Percentiles rank a stretch among this genome's conserved stretches.
Evolutionary conservation across 805 yeast genomes (phyloP).

Genomic region (Yamadazyma philogaea): DNA sequence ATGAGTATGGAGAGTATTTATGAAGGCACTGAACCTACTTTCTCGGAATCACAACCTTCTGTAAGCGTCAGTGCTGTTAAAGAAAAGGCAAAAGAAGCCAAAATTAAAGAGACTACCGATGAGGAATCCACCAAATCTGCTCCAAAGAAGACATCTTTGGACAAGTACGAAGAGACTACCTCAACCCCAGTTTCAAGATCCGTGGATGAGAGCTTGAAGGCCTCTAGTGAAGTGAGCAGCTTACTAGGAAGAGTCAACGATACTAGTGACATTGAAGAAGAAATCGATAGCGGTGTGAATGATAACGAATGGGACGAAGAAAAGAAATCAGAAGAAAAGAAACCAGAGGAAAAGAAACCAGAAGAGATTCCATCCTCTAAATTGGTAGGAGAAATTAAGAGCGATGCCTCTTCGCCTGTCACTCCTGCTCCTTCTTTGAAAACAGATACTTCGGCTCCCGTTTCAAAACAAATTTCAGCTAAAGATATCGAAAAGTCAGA

Average conservation of each 20-base stretch:
- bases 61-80: slow-evolving; percentile 25
- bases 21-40: slow-evolving; percentile 65
- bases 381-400: slow-evolving; percentile 11
- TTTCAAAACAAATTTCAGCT: slow-evolving; percentile 1
- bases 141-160: slow-evolving; percentile 11
- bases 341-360: no score
- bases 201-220: slow-evolving; percentile 39
- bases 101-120: slow-evolving; percentile 12
- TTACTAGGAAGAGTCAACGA: slow-evolving; percentile 38
- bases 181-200: slow-evolving; percentile 16
- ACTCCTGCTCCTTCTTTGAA: slow-evolving; percentile 14
- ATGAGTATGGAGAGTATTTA: slow-evolving; percentile 71
- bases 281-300: slow-evolving; percentile 20
- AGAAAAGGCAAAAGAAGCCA: slow-evolving; percentile 20
- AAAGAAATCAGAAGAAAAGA: slow-evolving; percentile 24
- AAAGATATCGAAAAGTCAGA: slow-evolving; percentile 1
- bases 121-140: slow-evolving; percentile 13
- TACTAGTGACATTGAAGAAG: slow-evolving; percentile 39
- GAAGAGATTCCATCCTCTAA: slow-evolving; percentile 11
- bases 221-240: slow-evolving; percentile 32
- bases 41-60: slow-evolving; percentile 39
- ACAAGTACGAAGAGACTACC: slow-evolving; percentile 5
- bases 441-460: slow-evolving; percentile 6
- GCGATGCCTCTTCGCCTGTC: slow-evolving; percentile 9
- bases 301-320: slow-evolving; percentile 44